These are phyloP conservation scores for Neonectria coccinea DNA, from an alignment of 2,329 filamentous ascomycete species.

Conservation along the genomic window DNA sequence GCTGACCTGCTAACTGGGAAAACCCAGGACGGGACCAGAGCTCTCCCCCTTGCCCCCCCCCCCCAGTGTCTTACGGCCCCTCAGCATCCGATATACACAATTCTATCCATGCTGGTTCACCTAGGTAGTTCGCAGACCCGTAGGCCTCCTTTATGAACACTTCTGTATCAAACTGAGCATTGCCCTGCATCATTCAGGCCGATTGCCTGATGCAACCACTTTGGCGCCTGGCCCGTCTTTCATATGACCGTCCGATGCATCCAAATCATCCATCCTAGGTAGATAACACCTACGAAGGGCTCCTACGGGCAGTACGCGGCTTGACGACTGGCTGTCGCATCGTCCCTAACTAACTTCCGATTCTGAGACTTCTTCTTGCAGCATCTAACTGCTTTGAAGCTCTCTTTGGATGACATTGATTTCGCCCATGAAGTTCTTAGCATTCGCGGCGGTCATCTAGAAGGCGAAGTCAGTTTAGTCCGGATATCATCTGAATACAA, in stretches of 20 bases:
- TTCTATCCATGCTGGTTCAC: slow-evolving; percentile 38
- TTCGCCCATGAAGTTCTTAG: slow-evolving; percentile 64
- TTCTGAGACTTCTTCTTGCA: slow-evolving; percentile 24
- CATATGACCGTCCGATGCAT: slow-evolving; percentile 23
- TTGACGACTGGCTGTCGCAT: slow-evolving; percentile 20
- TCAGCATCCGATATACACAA: slow-evolving; percentile 37
- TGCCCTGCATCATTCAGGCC: slow-evolving; percentile 33
- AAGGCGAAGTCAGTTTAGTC: slow-evolving; percentile 22
- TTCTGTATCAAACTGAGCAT: slow-evolving; percentile 36
- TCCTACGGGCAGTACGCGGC: slow-evolving; percentile 18
- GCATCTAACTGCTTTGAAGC: slow-evolving; percentile 55
- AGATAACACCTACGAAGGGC: slow-evolving; percentile 23
- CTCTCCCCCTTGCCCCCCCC: slow-evolving; percentile 13
- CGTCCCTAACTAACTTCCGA: slow-evolving; percentile 26
- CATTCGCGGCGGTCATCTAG: slow-evolving; percentile 66
- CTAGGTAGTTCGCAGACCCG: slow-evolving; percentile 22
- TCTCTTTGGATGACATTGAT: slow-evolving; percentile 64
- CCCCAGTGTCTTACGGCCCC: slow-evolving; percentile 27
- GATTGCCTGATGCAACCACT: slow-evolving; percentile 22
- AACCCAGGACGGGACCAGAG: slow-evolving; percentile 4
- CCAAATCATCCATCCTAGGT: slow-evolving; percentile 25
- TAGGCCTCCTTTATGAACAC: slow-evolving; percentile 33
- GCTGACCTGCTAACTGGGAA: slow-evolving; percentile 6
- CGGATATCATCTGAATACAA: not conserved
- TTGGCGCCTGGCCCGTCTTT: slow-evolving; percentile 26